These are phyloP conservation scores for Dryas alaskensis DNA, from an alignment of 306 rosid genomes.

Conservation along the genomic window DNA sequence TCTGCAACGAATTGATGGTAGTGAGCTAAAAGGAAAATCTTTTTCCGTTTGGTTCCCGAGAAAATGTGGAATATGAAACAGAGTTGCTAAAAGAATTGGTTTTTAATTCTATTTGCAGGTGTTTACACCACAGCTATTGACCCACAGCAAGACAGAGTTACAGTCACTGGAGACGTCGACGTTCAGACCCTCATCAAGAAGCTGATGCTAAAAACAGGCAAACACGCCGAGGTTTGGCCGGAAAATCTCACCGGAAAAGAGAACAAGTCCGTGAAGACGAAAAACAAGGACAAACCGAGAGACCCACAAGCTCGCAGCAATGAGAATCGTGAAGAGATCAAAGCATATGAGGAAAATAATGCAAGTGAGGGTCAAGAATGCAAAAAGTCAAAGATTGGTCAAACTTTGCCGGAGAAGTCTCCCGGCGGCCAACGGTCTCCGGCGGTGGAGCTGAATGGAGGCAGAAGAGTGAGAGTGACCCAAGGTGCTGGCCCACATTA, in stretches of 20 bases:
- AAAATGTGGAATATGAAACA: conserved; percentile 8
- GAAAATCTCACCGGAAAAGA: conserved; percentile 42
- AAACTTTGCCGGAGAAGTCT: conserved; percentile 26
- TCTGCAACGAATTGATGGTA: conserved; percentile 80
- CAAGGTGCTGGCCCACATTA: conserved; percentile 13
- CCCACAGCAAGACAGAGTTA: conserved; percentile 63
- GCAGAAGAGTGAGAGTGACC: conserved; percentile 15
- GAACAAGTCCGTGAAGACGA: conserved; percentile 31
- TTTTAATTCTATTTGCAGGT: conserved; percentile 31
- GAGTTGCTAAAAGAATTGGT: not conserved
- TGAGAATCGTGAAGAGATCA: conserved; percentile 6
- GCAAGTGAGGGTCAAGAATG: too few relatives aligned
- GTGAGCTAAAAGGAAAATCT: too few relatives aligned
- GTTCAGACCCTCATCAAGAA: conserved; percentile 62
- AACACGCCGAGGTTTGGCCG: conserved; percentile 76
- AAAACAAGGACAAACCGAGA: conserved; percentile 34
- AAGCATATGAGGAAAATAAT: too few relatives aligned
- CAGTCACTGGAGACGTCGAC: conserved; percentile 61
- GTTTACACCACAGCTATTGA: conserved; percentile 69
- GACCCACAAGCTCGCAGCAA: conserved; percentile 28
- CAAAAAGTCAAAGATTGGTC: not conserved
- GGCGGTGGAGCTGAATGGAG: conserved; percentile 1
- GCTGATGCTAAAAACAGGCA: conserved; percentile 52
- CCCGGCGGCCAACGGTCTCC: conserved; percentile 17
- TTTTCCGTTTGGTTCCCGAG: conserved; percentile 1